Evolutionary conservation across 208 protist species (phyloP).

Genomic region (Crithidia thermophila): DNA sequence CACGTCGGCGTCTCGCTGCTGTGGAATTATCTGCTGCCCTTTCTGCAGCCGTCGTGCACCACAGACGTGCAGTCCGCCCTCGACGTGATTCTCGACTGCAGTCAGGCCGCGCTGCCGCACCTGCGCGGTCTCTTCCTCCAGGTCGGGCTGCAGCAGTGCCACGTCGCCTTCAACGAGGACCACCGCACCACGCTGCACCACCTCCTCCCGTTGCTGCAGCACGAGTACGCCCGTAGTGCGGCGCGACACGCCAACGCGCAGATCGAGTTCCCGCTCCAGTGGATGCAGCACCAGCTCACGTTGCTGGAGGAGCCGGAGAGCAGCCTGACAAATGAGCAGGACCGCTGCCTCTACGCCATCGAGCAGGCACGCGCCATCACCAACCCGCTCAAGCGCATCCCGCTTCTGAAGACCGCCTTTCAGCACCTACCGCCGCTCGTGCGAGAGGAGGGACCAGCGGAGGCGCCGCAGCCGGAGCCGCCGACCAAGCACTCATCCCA

Average conservation of each 20-base stretch:
- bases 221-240: constrained; percentile 13
- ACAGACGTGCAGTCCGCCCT: constrained; percentile 25
- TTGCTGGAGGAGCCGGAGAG: constrained; percentile 29
- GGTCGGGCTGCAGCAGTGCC: constrained; percentile 58
- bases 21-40: constrained; percentile 70
- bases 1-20: constrained; percentile 65
- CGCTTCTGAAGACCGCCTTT: constrained; percentile 32
- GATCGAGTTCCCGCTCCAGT: constrained; percentile 24
- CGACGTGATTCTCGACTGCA: constrained; percentile 17
- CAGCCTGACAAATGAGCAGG: constrained; percentile 18
- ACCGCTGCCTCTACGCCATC: constrained; percentile 33
- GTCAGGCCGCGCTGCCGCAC: constrained; percentile 7
- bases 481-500: background rate
- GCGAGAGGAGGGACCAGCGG: background rate
- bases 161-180: constrained; percentile 76
- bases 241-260: background rate
- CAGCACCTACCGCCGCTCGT: constrained; percentile 25
- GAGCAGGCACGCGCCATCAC: constrained; percentile 28
- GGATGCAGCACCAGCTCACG: constrained; percentile 29
- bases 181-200: constrained; percentile 43
- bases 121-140: constrained; percentile 43
- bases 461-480: background rate
- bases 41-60: constrained; percentile 29
- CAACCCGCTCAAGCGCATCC: constrained; percentile 30
- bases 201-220: constrained; percentile 18